phyloP scores from a whole-genome alignment of 2,329 filamentous ascomycete species.

The Simplicillium aogashimaense region DNA sequence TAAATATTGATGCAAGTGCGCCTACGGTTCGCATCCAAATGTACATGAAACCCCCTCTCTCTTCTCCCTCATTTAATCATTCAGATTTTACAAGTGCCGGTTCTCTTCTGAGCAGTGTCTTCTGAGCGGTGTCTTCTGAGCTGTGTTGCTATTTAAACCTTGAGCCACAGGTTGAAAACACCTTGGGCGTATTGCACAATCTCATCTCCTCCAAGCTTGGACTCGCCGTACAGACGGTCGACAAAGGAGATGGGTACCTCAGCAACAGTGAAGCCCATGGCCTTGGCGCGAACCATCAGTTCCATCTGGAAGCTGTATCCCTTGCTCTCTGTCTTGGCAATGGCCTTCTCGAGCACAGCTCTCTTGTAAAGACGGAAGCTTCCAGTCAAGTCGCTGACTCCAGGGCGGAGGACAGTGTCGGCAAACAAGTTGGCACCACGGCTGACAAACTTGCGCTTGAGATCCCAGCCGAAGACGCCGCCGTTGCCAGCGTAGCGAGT shows the following conservation, averaged over 20 bases:
- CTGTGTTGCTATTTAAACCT: no score
- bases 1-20: no score
- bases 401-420: slow-evolving; percentile 84
- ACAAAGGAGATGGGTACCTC: slow-evolving; percentile 97
- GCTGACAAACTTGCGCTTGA: slow-evolving; percentile 78
- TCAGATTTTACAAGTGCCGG: no score
- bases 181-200: slow-evolving; percentile 95
- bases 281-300: slow-evolving; percentile 96
- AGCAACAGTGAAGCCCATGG: slow-evolving; percentile 85
- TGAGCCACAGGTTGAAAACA: slow-evolving; percentile 67
- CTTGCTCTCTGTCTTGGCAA: slow-evolving; percentile 84
- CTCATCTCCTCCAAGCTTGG: slow-evolving; percentile 88
- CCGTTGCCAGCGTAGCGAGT: slow-evolving; percentile 85
- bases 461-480: slow-evolving; percentile 93
- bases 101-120: no score
- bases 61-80: no score
- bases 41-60: no score
- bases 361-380: slow-evolving; percentile 95
- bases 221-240: slow-evolving; percentile 89
- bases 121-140: no score
- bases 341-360: slow-evolving; percentile 78
- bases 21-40: no score
- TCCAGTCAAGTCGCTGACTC: slow-evolving; percentile 91
- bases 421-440: slow-evolving; percentile 91
- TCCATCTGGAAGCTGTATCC: slow-evolving; percentile 99